phyloP scores from a whole-genome alignment of 768 basidiomycete species.

The Auriscalpium vulgare region DNA sequence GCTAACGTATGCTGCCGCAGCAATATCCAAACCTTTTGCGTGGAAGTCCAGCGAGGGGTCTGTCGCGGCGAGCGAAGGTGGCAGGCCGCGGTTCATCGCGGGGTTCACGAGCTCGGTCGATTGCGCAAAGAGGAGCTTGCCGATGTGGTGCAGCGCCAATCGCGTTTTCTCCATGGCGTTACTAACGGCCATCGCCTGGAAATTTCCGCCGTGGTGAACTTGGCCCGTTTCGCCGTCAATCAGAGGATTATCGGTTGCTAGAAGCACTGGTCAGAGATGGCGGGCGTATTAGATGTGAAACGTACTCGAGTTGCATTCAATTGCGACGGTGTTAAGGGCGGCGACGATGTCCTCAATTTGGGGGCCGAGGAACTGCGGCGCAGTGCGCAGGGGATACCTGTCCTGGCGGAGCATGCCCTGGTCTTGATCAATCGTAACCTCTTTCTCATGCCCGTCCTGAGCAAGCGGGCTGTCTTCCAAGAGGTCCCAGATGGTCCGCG shows the following conservation, averaged over 20 bases:
- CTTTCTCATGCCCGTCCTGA: slow-evolving; percentile 47
- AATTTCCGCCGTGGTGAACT: slow-evolving; percentile 81
- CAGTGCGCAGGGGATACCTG: slow-evolving; percentile 64
- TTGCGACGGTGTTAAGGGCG: slow-evolving; percentile 54
- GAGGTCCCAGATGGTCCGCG: slow-evolving; percentile 58
- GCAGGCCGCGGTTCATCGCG: slow-evolving; percentile 76
- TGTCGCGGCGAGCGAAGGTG: slow-evolving; percentile 70
- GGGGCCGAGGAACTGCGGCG: slow-evolving; percentile 82
- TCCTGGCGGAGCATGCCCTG: slow-evolving; percentile 73
- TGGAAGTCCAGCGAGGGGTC: slow-evolving; percentile 81
- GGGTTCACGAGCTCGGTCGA: slow-evolving; percentile 70
- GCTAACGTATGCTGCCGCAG: slow-evolving; percentile 69
- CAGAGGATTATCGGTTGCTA: slow-evolving; percentile 84
- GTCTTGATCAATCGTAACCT: slow-evolving; percentile 66
- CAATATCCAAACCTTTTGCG: slow-evolving; percentile 80
- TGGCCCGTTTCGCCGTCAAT: slow-evolving; percentile 58
- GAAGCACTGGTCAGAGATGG: slow-evolving; percentile 1
- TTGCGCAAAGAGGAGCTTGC: slow-evolving; percentile 44
- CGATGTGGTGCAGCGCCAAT: slow-evolving; percentile 40
- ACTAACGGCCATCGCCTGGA: slow-evolving; percentile 82
- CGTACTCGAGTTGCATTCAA: slow-evolving; percentile 80
- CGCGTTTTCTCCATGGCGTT: slow-evolving; percentile 87
- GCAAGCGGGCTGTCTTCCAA: slow-evolving; percentile 66
- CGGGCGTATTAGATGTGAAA: slow-evolving; percentile 2
- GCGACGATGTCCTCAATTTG: slow-evolving; percentile 73